Evolutionary conservation across 1,139 yeast species (phyloP), one percentile per base, ranked within the genome.

Genomic region (Protomyces arabidopsidicola): DNA sequence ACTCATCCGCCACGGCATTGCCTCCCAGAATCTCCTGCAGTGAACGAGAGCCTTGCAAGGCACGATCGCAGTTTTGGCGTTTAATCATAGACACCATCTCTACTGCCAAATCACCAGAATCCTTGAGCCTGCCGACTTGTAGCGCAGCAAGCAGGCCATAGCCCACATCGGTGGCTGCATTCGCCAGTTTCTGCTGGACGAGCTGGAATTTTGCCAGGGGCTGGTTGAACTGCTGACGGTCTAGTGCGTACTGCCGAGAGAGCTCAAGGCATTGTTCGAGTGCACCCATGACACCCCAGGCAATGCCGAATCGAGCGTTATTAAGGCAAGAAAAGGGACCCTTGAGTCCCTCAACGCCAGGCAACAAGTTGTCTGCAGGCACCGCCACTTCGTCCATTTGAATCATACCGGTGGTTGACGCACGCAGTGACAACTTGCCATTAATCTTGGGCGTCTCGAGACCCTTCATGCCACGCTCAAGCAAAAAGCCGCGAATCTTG

Each of bases 251-350:
- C 56, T 70, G 70, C 55, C 81, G 73, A 2, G 81, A 73, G 22
- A 76, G 70, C 45, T 70, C 72, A 55, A 78, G 69, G 3, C 79
- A 73, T 63, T 76, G 79, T 68, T 78, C 81, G 50, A 78, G 71
- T 2, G 81, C 81, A 38, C 81, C 81, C 71, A 77, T 75, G 16
- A 77, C 72, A 53, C 81, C 81, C 79, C 80, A 78, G 6, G 80
- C 76, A 65, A 78, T 78, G 14, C 81, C 81, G 64, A 73, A 76
- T 36, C 81, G 74, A 10, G 81, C 81, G 66, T 77, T 74, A 70
- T 78, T 78, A 51, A 78, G 72, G 61, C 81, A 78, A 9, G 80
- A 74, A 69, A 78, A 78, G 20, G 81, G 81, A 9, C 81, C 81
- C 72, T 76, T 78, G 56, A 78, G 75, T 6, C 81, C 81, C 61